Evolutionary conservation across 441 rosid genomes (phyloP), one percentile per base, ranked within the genome.

Genomic region (Populus trichocarpa): DNA sequence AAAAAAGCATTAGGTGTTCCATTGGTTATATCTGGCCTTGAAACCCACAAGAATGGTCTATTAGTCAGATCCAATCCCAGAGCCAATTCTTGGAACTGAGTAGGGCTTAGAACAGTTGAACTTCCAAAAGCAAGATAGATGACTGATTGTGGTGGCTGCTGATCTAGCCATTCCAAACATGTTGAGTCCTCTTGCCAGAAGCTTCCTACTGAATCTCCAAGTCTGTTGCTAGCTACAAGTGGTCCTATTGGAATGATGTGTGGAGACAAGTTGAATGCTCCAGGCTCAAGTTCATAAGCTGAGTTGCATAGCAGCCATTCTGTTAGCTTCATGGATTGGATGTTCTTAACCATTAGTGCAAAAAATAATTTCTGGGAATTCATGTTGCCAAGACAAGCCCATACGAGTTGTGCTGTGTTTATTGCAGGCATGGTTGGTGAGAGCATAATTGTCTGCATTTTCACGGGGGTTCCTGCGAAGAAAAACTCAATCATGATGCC

Each of bases 91-190:
- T 84, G 78, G 77, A 91, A 85, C 35, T 86, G 91, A 26, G 72
- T 80, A 18, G 78, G 80, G 11, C 77, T 42, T 8, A 91, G 12
- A 36, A 83, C 53, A 18, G 89, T 79, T 69, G 73, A 69, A 72
- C 96, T 90, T 4, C 94, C 94, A 57, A 93, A 93, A 11, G 96
- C 94, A 67, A 88, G 87, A 70, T 91, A 91, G 8, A 93, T 68
- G 12, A 90, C 89, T 9, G 96, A 91, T 59, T 81, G 26, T 2
- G 86, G 74, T 64, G 78, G 78, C 13, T 89, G 88, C 36, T 77
- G 88, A 71, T 90, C 89, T 18, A 91, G 84, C 96, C 93, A 93
- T 68, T 80, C 33, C 5, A 90, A 69, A 75, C 93, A 93, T n/a
- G 80, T 75, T 6, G 80, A 28, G 72, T 90, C 93, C 67, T 91